A percentile compares a stretch with the other conserved stretches of the same genome.
These are phyloP conservation scores for Amauroascus verrucosus DNA, from an alignment of 2,329 filamentous ascomycete species.

Conservation along the genomic window DNA sequence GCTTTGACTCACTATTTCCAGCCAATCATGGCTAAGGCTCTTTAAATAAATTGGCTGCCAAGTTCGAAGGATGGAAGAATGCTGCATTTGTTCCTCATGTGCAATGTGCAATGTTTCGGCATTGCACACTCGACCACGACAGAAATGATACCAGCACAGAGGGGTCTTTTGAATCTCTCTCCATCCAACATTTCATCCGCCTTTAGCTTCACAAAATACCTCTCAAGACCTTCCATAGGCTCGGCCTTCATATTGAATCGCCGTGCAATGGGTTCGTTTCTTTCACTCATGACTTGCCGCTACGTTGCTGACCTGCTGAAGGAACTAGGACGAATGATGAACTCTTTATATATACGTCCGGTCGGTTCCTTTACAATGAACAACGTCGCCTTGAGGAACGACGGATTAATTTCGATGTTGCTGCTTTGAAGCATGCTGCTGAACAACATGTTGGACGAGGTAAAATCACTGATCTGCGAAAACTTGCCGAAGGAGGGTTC, in stretches of 20 bases:
- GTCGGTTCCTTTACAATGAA: constrained; percentile 15
- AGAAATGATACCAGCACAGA: constrained; percentile 7
- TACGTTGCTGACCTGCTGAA: constrained; percentile 11
- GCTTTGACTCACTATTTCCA: not conserved
- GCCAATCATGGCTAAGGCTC: not conserved
- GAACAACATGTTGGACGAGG: constrained; percentile 8
- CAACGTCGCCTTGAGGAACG: constrained; percentile 13
- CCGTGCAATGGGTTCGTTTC: constrained; percentile 12
- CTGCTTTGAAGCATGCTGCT: constrained; percentile 13
- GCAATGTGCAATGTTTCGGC: not conserved
- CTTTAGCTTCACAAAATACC: constrained; percentile 9
- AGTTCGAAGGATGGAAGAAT: not conserved
- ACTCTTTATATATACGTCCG: constrained; percentile 15
- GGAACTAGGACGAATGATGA: constrained; percentile 6
- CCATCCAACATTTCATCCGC: constrained; percentile 5
- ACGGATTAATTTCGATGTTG: constrained; percentile 15
- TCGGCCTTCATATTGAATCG: constrained; percentile 8
- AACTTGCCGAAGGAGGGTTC: constrained; percentile 21
- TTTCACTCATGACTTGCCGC: constrained; percentile 4
- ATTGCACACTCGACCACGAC: constrained; percentile 2
- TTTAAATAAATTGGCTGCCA: not conserved
- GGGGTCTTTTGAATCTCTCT: constrained; percentile 9
- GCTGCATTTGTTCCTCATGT: not conserved
- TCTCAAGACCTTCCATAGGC: constrained; percentile 10
- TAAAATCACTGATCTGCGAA: constrained; percentile 12